A percentile compares a stretch with the other conserved stretches of the same genome.
phyloP scores from a whole-genome alignment of 495 filamentous ascomycete species.

The Penicillium dipodomyicola region DNA sequence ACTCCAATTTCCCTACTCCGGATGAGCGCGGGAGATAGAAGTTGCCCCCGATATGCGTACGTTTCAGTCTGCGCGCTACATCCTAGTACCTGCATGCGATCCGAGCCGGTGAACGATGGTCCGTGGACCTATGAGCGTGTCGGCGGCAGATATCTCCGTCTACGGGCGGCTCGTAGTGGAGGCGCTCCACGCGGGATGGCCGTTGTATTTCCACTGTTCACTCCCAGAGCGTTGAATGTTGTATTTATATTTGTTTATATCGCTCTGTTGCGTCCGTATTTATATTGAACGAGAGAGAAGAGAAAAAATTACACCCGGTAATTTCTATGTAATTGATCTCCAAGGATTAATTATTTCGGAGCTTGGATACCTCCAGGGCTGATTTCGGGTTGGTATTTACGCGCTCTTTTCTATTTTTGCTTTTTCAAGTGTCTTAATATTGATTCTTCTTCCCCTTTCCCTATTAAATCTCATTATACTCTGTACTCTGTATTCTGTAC shows the following conservation, averaged over 20 bases:
- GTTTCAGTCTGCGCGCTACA: slow-evolving; percentile 23
- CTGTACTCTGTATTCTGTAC: too few species aligned
- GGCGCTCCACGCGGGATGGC: slow-evolving; percentile 22
- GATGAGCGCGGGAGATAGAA: not conserved
- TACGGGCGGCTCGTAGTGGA: slow-evolving; percentile 1
- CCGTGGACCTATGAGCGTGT: slow-evolving; percentile 25
- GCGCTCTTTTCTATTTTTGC: not conserved
- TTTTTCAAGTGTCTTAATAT: not conserved
- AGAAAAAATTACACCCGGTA: slow-evolving; percentile 9
- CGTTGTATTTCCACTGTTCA: slow-evolving; percentile 5
- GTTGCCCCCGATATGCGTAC: slow-evolving; percentile 17
- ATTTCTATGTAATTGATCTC: not conserved
- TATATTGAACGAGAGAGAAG: too few species aligned
- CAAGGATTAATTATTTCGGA: not conserved
- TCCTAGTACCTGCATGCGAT: slow-evolving; percentile 39
- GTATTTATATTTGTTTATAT: not conserved
- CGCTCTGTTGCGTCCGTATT: too few species aligned
- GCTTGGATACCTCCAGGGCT: not conserved
- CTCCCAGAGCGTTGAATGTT: not conserved
- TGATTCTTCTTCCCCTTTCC: not conserved
- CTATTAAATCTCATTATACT: not conserved
- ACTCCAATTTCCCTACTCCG: not conserved
- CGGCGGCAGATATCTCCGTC: slow-evolving; percentile 26
- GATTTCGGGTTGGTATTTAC: not conserved
- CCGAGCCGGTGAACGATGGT: slow-evolving; percentile 36